Base-by-base conservation (phyloP, 805 yeast species). In the Saccharomycopsis amapae region DNA sequence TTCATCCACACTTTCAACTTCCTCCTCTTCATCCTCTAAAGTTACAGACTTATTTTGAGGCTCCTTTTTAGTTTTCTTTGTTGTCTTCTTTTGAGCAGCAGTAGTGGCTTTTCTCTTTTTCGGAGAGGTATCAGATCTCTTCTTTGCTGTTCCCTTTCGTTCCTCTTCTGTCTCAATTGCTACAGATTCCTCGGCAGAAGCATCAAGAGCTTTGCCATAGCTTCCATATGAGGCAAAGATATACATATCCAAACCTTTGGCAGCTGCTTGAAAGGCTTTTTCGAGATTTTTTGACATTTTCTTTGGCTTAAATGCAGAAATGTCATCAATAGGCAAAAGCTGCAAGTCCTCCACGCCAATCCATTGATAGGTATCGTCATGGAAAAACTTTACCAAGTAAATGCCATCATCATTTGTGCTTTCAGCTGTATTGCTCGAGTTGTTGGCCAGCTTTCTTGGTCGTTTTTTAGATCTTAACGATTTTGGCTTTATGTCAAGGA, bases 331-430 rank as follows among this genome's bases (percentile, higher is more conserved):
- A 2, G 65, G 53, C 44, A 83, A 64, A 2, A 61, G 55, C 51
- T 73, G 71, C 31, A 83, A 56, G 50, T 81, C 88, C 26, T 63
- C 58, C 3, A 61, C 55, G 23, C 71, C 65, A 33, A 78, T 76
- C 89, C 89, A 82, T 55, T 77, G 76, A 56, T 78, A 81, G 13
- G 81, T 79, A 57, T 79, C 84, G 58, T 83, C 90, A 55, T 76
- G 75, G 58, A 81, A 78, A 59, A 83, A 82, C 48, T 84, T 69
- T 13, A 83, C 87, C 34, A 51, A 40, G 23, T 51, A 54, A 63
- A 84, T 75, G 58, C 69, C 9, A 45, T 40, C 49, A 48, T 53
- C 44, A n/a, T 30, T 19, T 26, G 42, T 44, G 20, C 22, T 34
- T 10, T 30, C 35, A 46, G 51, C 20, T 19, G 30, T 41, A 42